These are phyloP conservation scores for Globisporangium megalacanthum DNA, from an alignment of 352 stramenopile species.

Conservation along the genomic window DNA sequence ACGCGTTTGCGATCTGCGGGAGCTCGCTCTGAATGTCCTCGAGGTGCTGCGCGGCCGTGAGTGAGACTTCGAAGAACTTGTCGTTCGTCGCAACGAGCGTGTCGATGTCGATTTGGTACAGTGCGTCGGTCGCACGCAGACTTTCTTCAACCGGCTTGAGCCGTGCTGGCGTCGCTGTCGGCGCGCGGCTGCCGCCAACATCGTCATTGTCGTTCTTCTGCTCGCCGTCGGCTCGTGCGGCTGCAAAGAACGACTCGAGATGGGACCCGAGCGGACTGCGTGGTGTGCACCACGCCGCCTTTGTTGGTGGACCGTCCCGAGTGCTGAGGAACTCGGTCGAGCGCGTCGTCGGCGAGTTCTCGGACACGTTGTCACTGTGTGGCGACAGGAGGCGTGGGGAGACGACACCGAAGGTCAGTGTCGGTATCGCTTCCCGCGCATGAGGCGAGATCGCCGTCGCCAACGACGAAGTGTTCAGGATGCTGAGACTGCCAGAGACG, in stretches of 20 bases:
- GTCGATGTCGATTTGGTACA: constrained; percentile 49
- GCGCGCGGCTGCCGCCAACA: constrained; percentile 1
- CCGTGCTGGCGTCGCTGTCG: constrained; percentile 22
- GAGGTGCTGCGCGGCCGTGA: constrained; percentile 42
- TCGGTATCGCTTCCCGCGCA: constrained; percentile 10
- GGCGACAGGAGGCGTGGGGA: neutral
- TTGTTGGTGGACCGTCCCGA: constrained; percentile 16
- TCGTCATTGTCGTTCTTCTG: neutral
- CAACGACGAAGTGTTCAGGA: constrained; percentile 9
- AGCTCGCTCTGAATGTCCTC: constrained; percentile 47
- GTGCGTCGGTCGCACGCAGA: constrained; percentile 32
- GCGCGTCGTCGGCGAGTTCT: constrained; percentile 31
- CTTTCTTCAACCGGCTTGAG: constrained; percentile 42
- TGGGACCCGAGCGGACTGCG: constrained; percentile 28
- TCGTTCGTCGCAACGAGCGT: constrained; percentile 31
- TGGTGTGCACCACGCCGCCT: constrained; percentile 54
- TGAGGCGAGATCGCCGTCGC: constrained; percentile 23
- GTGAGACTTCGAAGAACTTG: constrained; percentile 62
- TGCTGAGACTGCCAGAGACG: constrained; percentile 4
- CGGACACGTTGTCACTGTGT: constrained; percentile 5
- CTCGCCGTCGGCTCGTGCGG: neutral
- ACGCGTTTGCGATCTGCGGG: constrained; percentile 24
- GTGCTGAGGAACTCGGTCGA: neutral
- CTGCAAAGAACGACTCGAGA: constrained; percentile 32
- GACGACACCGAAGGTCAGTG: constrained; percentile 1